Base-by-base conservation (phyloP, 2,329 filamentous ascomycete genomes). In the Venturia nashicola region DNA sequence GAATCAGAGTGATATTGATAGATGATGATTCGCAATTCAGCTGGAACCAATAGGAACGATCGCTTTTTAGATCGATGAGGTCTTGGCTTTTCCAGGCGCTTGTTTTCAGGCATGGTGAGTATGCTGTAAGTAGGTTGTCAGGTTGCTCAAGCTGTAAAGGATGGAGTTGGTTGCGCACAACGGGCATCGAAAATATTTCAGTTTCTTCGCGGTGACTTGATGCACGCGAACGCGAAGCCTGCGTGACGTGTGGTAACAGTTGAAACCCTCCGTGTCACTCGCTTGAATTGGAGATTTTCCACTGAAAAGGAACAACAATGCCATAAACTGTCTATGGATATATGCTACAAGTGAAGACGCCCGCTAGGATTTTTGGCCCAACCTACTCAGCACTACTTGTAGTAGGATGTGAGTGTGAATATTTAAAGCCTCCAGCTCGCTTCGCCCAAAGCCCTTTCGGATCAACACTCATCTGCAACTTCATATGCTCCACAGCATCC, bases 401-500 rank as follows among this genome's bases (percentile, higher is more conserved):
- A 27, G 27, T 27, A 27, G 27, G 2, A 27, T 27, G 27, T 27
- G 27, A 27, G 4, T 27, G 27, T 27, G 27, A 27, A 27, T 27
- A 27, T 27, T 27, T 27, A 27, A 27, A 27, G 27, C 62, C 62
- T 46, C 59, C 23, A 8, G 62, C 59, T 3, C 55, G 78, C 66
- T 61, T 55, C 7, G 67, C 73, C 43, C 73, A 67, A 39, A 64
- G 44, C 20, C 71, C 69, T 16, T 67, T 59, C 0, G 72, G 72
- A 66, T 76, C 74, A 40, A 69, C 66, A 40, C 68, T 64, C 61
- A 64, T 65, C 67, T 76, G 72, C 64, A 75, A 67, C 12, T 65
- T 66, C 66, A 70, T 73, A 65, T 75, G 69, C 64, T 68, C 67
- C 7, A 65, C 69, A 67, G 71, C 73, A 8, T 68, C 70, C 20